Evolutionary conservation across 1,284 basidiomycete genomes (phyloP).

Genomic region (Ceratobasidium sp.): DNA sequence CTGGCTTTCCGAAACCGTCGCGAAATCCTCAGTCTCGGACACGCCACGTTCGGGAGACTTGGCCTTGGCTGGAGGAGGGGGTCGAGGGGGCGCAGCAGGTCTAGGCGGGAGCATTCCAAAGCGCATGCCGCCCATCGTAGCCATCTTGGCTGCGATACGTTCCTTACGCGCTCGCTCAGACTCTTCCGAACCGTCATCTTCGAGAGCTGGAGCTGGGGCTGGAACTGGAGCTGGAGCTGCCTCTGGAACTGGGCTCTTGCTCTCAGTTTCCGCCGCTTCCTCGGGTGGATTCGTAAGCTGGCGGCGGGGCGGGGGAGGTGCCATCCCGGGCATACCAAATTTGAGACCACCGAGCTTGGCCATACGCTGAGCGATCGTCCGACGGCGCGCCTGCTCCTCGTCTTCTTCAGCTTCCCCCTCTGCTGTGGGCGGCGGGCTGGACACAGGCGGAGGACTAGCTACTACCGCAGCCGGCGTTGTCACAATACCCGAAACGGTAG

Average conservation of each 20-base stretch:
- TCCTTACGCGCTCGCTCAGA: constrained; percentile 63
- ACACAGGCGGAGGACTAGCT: not conserved
- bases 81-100: constrained; percentile 55
- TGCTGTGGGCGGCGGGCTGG: not conserved
- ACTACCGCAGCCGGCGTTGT: not conserved
- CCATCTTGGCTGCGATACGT: constrained; percentile 76
- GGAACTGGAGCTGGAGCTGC: constrained; percentile 4
- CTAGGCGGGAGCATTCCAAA: constrained; percentile 76
- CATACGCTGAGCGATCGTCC: constrained; percentile 82
- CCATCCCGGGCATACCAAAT: constrained; percentile 68
- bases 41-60: constrained; percentile 49
- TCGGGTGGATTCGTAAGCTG: constrained; percentile 56
- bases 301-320: constrained; percentile 57
- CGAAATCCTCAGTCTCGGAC: constrained; percentile 60
- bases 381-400: constrained; percentile 64
- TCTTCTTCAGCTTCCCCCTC: constrained; percentile 58
- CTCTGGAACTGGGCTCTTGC: constrained; percentile 20
- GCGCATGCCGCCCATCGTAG: constrained; percentile 80
- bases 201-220: constrained; percentile 31
- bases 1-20: constrained; percentile 60
- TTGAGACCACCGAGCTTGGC: constrained; percentile 79
- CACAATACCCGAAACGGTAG: not conserved
- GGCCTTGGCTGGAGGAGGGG: constrained; percentile 52
- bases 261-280: constrained; percentile 65
- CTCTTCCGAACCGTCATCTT: constrained; percentile 38